Evolutionary conservation across 164 flowering plant species (phyloP).

Genomic region (Paratinospora sagittata): DNA sequence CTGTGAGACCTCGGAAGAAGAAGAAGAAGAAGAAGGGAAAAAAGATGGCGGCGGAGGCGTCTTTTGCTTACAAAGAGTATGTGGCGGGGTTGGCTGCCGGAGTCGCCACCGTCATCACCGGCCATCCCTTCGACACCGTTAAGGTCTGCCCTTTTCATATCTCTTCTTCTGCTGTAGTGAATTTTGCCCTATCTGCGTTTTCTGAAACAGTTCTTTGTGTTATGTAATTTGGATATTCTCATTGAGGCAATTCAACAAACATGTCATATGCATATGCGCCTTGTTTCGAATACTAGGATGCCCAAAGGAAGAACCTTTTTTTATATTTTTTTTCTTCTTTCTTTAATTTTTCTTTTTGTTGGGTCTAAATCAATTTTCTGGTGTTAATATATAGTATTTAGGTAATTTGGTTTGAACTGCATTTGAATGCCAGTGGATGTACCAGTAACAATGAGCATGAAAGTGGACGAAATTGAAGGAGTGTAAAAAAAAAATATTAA

Average conservation of each 20-base stretch:
- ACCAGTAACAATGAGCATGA: too few species aligned
- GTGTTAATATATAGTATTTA: too few species aligned
- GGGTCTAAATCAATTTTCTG: too few species aligned
- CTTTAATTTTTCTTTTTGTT: neutral
- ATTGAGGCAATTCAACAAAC: neutral
- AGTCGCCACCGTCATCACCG: conserved; percentile 65
- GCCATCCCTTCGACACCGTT: conserved; percentile 95
- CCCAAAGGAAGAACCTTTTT: neutral
- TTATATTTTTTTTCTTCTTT: neutral
- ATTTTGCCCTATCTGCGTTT: neutral
- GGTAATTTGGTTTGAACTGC: too few species aligned
- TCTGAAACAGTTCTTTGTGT: neutral
- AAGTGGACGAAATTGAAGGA: too few species aligned
- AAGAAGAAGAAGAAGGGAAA: neutral
- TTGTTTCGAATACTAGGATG: neutral
- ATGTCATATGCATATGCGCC: neutral
- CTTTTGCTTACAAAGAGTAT: conserved; percentile 62
- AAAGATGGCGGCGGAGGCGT: neutral
- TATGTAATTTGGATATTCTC: neutral
- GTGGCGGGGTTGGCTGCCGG: conserved; percentile 85
- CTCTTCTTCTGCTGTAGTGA: neutral
- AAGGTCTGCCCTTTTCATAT: conserved; percentile 42
- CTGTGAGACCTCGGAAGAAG: too few species aligned
- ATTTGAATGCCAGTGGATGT: too few species aligned
- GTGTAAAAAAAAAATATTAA: too few species aligned